Evolutionary conservation across 2,329 filamentous ascomycete genomes (phyloP).

Genomic region (Sporothrix pseudoabietina): DNA sequence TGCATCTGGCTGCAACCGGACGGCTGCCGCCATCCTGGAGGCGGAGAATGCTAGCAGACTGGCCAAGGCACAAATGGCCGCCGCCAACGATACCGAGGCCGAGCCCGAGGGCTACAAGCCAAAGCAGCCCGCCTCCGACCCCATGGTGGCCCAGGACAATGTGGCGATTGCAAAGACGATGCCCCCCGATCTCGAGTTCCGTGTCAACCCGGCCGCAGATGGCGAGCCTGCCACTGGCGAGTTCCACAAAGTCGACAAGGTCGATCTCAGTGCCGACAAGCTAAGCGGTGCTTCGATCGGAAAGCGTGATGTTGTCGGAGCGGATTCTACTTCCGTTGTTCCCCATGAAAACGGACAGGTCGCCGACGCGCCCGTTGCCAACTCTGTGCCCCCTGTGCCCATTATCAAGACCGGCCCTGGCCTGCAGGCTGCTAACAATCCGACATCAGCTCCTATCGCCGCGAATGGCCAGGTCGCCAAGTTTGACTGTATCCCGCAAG

Average conservation of each 20-base stretch:
- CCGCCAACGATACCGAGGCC: constrained; percentile 34
- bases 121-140: background rate
- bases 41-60: constrained; percentile 40
- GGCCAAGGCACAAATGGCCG: constrained; percentile 44
- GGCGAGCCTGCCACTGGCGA: constrained; percentile 36
- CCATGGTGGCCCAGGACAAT: constrained; percentile 10
- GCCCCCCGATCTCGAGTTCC: constrained; percentile 38
- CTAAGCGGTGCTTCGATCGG: background rate
- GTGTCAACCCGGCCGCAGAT: constrained; percentile 37
- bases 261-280: background rate
- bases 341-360: background rate
- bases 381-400: background rate
- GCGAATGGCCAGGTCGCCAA: constrained; percentile 43
- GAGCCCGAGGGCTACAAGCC: constrained; percentile 41
- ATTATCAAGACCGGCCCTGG: background rate
- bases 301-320: background rate
- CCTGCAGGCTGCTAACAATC: background rate
- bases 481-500: constrained; percentile 61
- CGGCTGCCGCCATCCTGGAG: constrained; percentile 43
- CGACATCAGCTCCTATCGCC: constrained; percentile 37
- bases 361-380: background rate
- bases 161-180: constrained; percentile 31
- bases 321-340: background rate
- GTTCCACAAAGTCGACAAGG: constrained; percentile 27
- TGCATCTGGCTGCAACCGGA: constrained; percentile 73